Percentiles rank a stretch among this genome's conserved stretches.
Conservation (phyloP, 306 rosid genomes). For the Castanea crenata region DNA sequence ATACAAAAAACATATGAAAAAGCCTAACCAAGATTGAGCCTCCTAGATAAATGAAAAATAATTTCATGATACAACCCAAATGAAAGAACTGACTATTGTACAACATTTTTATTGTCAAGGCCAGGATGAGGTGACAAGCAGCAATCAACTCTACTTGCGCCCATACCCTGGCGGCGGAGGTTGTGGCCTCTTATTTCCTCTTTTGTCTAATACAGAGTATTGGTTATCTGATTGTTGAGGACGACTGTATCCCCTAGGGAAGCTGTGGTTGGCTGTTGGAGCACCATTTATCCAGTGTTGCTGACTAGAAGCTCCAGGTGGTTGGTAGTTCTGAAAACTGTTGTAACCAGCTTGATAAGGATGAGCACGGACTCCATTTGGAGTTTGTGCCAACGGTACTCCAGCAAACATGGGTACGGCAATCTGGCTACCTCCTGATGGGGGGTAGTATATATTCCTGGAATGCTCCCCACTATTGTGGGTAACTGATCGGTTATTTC, state of each 20-base stretch:
- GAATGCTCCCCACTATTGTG: conserved; percentile 30
- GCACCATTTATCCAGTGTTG: conserved; percentile 34
- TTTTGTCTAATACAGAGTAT: conserved; percentile 51
- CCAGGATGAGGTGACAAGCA: not conserved
- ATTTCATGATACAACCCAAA: conserved; percentile 5
- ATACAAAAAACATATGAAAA: not conserved
- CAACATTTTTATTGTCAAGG: conserved; percentile 34
- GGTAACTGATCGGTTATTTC: conserved; percentile 25
- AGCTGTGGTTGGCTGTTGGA: conserved; percentile 24
- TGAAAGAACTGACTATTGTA: conserved; percentile 18
- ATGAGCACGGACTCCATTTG: conserved; percentile 20
- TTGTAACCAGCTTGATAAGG: conserved; percentile 37
- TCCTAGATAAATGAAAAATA: not conserved
- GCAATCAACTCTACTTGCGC: conserved; percentile 32
- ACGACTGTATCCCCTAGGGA: conserved; percentile 38
- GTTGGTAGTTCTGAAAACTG: conserved; percentile 36
- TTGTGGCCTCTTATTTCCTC: conserved; percentile 47
- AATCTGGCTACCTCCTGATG: conserved; percentile 41
- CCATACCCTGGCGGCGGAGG: conserved; percentile 45
- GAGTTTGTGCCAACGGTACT: conserved; percentile 15
- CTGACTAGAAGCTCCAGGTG: conserved; percentile 27
- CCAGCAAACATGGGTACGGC: conserved; percentile 32
- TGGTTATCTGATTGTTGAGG: conserved; percentile 53
- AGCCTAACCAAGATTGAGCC: not conserved
- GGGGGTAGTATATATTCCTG: conserved; percentile 38